Conservation (phyloP, 2,329 filamentous ascomycete genomes). For the Paraphaeosphaeria sporulosa region DNA sequence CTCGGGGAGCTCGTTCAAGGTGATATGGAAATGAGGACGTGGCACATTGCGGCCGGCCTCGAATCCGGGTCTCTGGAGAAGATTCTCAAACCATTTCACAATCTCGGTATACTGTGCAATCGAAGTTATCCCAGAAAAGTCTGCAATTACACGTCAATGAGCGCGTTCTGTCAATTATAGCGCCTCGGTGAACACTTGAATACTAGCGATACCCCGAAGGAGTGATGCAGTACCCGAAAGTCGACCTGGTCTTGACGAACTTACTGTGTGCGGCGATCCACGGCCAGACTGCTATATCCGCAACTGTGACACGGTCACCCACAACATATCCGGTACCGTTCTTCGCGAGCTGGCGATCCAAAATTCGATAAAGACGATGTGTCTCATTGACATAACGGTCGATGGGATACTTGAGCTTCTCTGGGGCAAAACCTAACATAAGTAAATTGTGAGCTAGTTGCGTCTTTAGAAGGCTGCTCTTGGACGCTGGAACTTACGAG, state of each 20-base stretch:
- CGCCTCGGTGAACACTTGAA: too few species aligned
- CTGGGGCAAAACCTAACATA: slow-evolving; percentile 72
- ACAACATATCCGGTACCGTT: slow-evolving; percentile 14
- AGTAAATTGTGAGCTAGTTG: slow-evolving; percentile 58
- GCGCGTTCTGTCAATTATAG: neutral
- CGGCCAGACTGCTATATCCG: slow-evolving; percentile 16
- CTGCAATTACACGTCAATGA: slow-evolving; percentile 2
- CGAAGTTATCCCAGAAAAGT: slow-evolving; percentile 12
- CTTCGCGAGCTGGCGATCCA: slow-evolving; percentile 58
- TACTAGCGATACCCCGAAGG: too few species aligned
- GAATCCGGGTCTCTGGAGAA: slow-evolving; percentile 14
- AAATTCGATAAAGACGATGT: slow-evolving; percentile 76
- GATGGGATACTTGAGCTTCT: slow-evolving; percentile 80
- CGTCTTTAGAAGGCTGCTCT: neutral
- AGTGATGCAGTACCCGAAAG: too few species aligned
- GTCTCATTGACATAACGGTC: slow-evolving; percentile 83
- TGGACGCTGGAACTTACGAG: slow-evolving; percentile 9
- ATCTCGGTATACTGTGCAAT: slow-evolving; percentile 9
- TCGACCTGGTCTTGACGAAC: neutral
- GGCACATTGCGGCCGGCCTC: slow-evolving; percentile 19
- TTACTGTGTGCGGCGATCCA: slow-evolving; percentile 17
- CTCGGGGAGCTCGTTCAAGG: slow-evolving; percentile 10
- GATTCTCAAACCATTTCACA: slow-evolving; percentile 12
- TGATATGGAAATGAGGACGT: slow-evolving; percentile 17
- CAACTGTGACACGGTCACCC: slow-evolving; percentile 16